phyloP scores from a whole-genome alignment of 257 asterid species.

The Rehmannia glutinosa region DNA sequence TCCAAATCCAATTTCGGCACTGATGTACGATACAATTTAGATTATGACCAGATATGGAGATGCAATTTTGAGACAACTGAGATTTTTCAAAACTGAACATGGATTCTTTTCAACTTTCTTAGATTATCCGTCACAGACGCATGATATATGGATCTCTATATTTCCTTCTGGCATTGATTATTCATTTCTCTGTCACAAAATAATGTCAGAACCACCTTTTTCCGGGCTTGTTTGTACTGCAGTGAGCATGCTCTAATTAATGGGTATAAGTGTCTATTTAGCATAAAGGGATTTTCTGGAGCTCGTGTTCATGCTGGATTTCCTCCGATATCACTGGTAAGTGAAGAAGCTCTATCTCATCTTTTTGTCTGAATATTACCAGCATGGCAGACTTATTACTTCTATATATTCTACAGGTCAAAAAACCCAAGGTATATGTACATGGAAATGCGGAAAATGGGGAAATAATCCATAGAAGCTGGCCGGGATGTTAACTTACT shows the following conservation, averaged over 20 bases:
- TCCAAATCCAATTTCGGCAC: no score
- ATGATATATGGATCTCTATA: not conserved
- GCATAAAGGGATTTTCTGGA: conserved; percentile 61
- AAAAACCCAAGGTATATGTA: conserved; percentile 54
- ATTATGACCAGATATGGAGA: no score
- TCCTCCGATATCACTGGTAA: conserved; percentile 77
- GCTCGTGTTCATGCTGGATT: conserved; percentile 41
- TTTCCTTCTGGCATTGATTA: not conserved
- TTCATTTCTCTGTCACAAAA: not conserved
- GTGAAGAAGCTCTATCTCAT: conserved; percentile 2
- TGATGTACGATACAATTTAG: no score
- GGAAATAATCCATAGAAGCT: conserved; percentile 40
- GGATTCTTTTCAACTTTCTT: no score
- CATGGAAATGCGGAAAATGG: conserved; percentile 51
- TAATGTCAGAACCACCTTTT: not conserved
- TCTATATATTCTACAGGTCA: conserved; percentile 38
- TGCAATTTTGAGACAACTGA: no score
- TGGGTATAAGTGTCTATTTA: conserved; percentile 71
- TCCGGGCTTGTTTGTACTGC: conserved; percentile 21
- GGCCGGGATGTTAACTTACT: conserved; percentile 66
- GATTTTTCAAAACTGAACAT: not conserved
- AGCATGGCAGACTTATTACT: not conserved
- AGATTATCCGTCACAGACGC: no score
- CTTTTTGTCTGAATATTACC: not conserved
- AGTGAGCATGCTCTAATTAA: conserved; percentile 63